phyloP scores from a whole-genome alignment of 2,329 filamentous ascomycete species.

The Rutstroemia sp. region DNA sequence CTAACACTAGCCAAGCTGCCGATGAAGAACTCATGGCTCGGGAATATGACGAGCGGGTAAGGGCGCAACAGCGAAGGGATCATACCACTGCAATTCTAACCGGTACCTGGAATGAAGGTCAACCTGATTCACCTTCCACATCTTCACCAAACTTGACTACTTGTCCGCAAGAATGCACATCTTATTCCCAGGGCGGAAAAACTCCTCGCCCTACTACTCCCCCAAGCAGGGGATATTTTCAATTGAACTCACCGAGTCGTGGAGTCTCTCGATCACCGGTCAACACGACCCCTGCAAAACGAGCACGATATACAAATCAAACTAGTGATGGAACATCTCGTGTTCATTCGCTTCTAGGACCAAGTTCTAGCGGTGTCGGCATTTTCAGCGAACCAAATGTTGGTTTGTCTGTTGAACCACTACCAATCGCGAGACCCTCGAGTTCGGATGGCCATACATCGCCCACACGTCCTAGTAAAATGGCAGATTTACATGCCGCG shows the following conservation, averaged over 20 bases:
- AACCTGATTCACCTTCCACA: conserved; percentile 46
- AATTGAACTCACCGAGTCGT: conserved; percentile 10
- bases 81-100: conserved; percentile 48
- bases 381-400: conserved; percentile 16
- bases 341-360: conserved; percentile 24
- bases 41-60: conserved; percentile 25
- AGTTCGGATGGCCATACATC: conserved; percentile 24
- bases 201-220: conserved; percentile 9
- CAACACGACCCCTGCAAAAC: conserved; percentile 21
- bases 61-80: conserved; percentile 33
- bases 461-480: conserved; percentile 10
- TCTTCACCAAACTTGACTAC: conserved; percentile 20
- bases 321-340: conserved; percentile 20
- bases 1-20: conserved; percentile 20
- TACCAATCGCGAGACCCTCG: conserved; percentile 6
- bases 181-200: conserved; percentile 5
- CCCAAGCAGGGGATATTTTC: conserved; percentile 1
- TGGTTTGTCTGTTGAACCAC: conserved; percentile 11
- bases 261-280: conserved; percentile 14
- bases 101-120: conserved; percentile 56
- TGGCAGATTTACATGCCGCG: conserved; percentile 2
- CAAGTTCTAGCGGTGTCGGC: conserved; percentile 13
- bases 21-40: conserved; percentile 19
- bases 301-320: conserved; percentile 20
- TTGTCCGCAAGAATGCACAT: conserved; percentile 9